phyloP scores from a whole-genome alignment of 495 filamentous ascomycete species.

The Apiosordaria backusii region DNA sequence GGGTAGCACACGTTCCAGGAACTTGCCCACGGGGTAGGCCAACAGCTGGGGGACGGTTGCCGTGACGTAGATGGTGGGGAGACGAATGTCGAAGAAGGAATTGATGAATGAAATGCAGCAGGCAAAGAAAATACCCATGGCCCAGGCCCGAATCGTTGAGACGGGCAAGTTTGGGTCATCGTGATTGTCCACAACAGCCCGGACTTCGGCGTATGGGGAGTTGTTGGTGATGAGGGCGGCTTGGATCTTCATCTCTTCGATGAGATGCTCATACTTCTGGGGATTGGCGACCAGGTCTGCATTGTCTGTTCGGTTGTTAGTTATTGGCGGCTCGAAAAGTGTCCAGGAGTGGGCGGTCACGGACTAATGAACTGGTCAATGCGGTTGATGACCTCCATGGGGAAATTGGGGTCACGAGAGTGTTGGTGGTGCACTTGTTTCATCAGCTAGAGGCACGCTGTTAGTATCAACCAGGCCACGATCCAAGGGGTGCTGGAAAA shows the following conservation, averaged over 20 bases:
- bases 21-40: constrained; percentile 40
- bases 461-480: background rate
- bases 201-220: constrained; percentile 48
- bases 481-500: background rate
- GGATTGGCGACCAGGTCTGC: constrained; percentile 32
- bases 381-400: constrained; percentile 31
- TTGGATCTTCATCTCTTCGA: constrained; percentile 44
- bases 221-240: constrained; percentile 43
- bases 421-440: constrained; percentile 26
- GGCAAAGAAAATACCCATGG: constrained; percentile 38
- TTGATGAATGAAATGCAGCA: constrained; percentile 41
- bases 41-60: constrained; percentile 39
- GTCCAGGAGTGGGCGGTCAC: background rate
- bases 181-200: constrained; percentile 48
- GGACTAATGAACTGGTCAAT: constrained; percentile 30
- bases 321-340: background rate
- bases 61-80: constrained; percentile 36
- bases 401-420: constrained; percentile 37
- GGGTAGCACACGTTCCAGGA: constrained; percentile 33
- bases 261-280: constrained; percentile 35
- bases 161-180: constrained; percentile 38
- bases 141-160: constrained; percentile 41
- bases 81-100: constrained; percentile 41
- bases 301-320: constrained; percentile 25
- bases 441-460: constrained; percentile 20